Conservation (phyloP, 768 basidiomycete genomes). For the Tulasnella sp. region DNA sequence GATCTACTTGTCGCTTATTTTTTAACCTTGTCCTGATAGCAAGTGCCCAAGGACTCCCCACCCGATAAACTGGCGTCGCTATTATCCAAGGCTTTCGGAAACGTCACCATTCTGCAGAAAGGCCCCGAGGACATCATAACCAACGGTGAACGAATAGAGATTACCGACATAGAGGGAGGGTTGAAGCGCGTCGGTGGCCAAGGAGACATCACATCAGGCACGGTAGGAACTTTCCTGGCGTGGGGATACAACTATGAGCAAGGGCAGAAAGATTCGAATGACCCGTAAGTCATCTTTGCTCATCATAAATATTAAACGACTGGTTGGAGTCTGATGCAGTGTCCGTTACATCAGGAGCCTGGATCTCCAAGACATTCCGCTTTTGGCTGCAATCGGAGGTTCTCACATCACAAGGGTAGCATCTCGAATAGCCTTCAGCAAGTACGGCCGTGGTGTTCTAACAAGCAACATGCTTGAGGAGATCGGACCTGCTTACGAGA, state of each 20-base stretch:
- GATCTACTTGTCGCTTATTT: not conserved
- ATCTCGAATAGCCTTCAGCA: slow-evolving; percentile 63
- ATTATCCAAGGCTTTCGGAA: slow-evolving; percentile 67
- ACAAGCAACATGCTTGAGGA: slow-evolving; percentile 60
- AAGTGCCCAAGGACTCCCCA: slow-evolving; percentile 43
- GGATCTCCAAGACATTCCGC: slow-evolving; percentile 42
- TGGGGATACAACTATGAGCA: slow-evolving; percentile 92
- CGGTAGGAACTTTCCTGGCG: slow-evolving; percentile 79
- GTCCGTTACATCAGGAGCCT: slow-evolving; percentile 13
- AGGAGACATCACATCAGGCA: slow-evolving; percentile 85
- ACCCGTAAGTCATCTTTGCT: slow-evolving; percentile 33
- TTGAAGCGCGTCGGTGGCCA: slow-evolving; percentile 92
- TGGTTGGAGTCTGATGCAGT: not conserved
- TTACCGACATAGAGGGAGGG: slow-evolving; percentile 65
- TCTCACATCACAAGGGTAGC: slow-evolving; percentile 82
- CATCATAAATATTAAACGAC: not conserved
- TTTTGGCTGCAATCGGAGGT: slow-evolving; percentile 76
- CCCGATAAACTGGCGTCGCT: slow-evolving; percentile 48
- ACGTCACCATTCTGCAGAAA: slow-evolving; percentile 85
- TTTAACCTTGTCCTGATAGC: slow-evolving; percentile 20
- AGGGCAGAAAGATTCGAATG: slow-evolving; percentile 35
- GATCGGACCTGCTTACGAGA: slow-evolving; percentile 56
- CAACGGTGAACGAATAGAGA: slow-evolving; percentile 50
- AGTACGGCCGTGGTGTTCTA: slow-evolving; percentile 68
- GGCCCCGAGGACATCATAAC: slow-evolving; percentile 75